Conservation (phyloP, 73 alveolate species). For the Tetrahymena borealis region DNA sequence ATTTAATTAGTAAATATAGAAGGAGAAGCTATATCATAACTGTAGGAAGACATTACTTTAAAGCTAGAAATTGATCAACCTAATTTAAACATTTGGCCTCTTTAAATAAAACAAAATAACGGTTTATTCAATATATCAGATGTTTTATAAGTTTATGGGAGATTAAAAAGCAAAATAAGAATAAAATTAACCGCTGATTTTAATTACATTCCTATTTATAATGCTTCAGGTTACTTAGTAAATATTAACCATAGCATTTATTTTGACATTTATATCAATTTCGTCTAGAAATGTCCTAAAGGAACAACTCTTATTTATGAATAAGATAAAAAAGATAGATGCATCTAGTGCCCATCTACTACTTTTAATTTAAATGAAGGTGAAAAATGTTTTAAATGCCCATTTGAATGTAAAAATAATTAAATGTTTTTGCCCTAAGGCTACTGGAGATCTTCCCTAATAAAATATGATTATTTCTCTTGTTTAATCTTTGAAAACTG, state of each 20-base stretch:
- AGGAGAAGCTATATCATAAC: background rate
- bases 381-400: background rate
- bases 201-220: background rate
- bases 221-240: background rate
- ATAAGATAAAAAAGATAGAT: background rate
- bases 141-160: background rate
- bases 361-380: background rate
- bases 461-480: too few relatives aligned
- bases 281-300: background rate
- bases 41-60: background rate
- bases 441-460: background rate
- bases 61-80: background rate
- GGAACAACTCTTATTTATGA: background rate
- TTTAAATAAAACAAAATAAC: too few relatives aligned
- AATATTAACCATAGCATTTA: too few relatives aligned
- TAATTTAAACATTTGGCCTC: background rate
- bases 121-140: background rate
- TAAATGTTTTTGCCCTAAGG: background rate
- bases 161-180: background rate
- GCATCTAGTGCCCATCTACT: background rate
- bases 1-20: background rate
- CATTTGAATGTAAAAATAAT: background rate
- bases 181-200: background rate
- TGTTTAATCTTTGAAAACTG: background rate
- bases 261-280: background rate